Base-by-base conservation (phyloP, 495 filamentous ascomycete species). In the Penicillium parvum region DNA sequence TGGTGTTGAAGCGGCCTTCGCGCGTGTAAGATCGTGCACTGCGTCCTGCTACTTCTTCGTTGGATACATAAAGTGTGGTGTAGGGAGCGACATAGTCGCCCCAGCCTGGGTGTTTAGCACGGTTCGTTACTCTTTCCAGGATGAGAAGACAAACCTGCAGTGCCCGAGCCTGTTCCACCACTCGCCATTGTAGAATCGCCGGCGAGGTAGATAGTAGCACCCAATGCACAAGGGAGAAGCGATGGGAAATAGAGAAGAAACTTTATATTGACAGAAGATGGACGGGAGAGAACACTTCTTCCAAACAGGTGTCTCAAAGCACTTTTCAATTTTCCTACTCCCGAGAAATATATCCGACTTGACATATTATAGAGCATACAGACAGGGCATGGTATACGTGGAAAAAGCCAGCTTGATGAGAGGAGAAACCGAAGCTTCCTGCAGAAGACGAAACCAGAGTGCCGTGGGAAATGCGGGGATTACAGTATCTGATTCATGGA, bases 21-120 rank as follows among this genome's bases (percentile, higher is more conserved):
- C 77, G 72, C 0, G 71, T 77, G 61, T 71, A 84, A 38, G 72
- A 77, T 46, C 79, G 77, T 5, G 80, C 78, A 25, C 73, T 78
- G 37, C 78, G 75, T 35, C 80, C 79, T 7, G 63, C 72, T 19
- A 81, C 64, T 29, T 79, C 80, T 38, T 78, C 64, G 68, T 84
- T 84, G 35, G 73, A 61, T 6, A 83, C 70, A 5, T 61, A 56
- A 29, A 60, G 43, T 25, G 65, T 55, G 28, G 66, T 65, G 43
- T 76, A 57, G 23, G 69, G 71, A 18, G 61, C 40, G 27, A 84
- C 64, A 50, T 79, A 82, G 40, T 76, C 53, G 40, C 79, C 80
- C 80, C 80, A 84, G 41, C 80, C 80, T 76, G 42, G 2, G 14
- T 10, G 5, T 21, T 55, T 43, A 47, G 48, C 8, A 16, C 32